Conservation (phyloP, 768 basidiomycete genomes). For the Leccinum subtestaceum region DNA sequence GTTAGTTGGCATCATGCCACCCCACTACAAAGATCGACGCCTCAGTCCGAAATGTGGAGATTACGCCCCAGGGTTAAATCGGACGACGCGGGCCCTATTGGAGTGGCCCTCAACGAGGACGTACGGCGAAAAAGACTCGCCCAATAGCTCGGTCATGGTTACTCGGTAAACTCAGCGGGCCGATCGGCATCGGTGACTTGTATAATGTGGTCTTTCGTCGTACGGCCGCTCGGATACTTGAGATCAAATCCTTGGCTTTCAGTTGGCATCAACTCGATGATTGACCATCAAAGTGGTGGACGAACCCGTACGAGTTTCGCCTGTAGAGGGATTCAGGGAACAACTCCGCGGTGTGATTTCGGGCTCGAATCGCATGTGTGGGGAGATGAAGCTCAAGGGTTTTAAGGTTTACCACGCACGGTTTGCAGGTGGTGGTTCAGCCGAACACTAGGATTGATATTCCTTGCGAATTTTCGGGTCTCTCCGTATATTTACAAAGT, state of each 20-base stretch:
- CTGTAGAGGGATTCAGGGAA: neutral
- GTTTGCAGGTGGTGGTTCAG: neutral
- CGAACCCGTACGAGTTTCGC: neutral
- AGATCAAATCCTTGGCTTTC: neutral
- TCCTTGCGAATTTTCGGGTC: neutral
- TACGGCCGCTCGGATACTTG: neutral
- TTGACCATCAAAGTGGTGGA: neutral
- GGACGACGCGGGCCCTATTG: neutral
- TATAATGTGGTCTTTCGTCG: slow-evolving; percentile 1
- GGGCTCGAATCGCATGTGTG: neutral
- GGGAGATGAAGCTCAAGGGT: neutral
- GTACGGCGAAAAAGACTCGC: slow-evolving; percentile 28
- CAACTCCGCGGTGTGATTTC: neutral
- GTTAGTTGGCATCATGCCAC: neutral
- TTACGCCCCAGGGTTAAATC: neutral
- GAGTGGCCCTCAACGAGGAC: neutral
- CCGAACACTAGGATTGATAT: neutral
- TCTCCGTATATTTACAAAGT: neutral
- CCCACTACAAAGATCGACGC: neutral
- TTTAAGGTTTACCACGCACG: slow-evolving; percentile 7
- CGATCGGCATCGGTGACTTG: slow-evolving; percentile 22
- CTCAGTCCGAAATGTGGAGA: neutral
- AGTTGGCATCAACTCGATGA: neutral
- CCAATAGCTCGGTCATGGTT: neutral
- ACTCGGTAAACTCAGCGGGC: slow-evolving; percentile 9